A percentile compares a stretch with the other conserved stretches of the same genome.
Evolutionary conservation across 768 basidiomycete genomes (phyloP).

Genomic region (Daedaleopsis nitida): DNA sequence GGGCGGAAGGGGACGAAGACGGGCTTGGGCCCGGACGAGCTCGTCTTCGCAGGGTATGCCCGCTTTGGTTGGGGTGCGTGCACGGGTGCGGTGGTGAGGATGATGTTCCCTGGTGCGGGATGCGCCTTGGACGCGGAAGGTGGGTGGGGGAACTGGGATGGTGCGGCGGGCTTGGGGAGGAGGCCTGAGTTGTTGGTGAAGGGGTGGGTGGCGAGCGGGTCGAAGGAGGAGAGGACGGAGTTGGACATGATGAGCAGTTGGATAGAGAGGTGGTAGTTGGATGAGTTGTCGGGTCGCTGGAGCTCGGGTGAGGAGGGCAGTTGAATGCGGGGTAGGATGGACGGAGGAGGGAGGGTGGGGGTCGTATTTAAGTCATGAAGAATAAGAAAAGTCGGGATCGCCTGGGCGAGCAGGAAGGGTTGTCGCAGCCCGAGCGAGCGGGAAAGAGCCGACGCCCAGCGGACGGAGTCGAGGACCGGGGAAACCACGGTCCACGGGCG

Average conservation of each 20-base stretch:
- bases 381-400: not conserved
- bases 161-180: slow-evolving; percentile 43
- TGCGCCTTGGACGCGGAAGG: slow-evolving; percentile 33
- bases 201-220: slow-evolving; percentile 60
- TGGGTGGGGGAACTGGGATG: slow-evolving; percentile 49
- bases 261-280: slow-evolving; percentile 1
- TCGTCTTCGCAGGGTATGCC: slow-evolving; percentile 17
- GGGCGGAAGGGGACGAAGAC: slow-evolving; percentile 56
- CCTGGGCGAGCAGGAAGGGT: not conserved
- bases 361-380: slow-evolving; percentile 10
- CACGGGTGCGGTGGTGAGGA: slow-evolving; percentile 18
- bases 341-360: not conserved
- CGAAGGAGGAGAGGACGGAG: slow-evolving; percentile 45
- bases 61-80: slow-evolving; percentile 32
- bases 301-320: not conserved
- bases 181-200: slow-evolving; percentile 48
- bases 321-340: not conserved
- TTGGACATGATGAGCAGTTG: slow-evolving; percentile 28
- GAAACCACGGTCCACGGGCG: slow-evolving; percentile 6
- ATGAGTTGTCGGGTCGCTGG: not conserved
- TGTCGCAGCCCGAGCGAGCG: not conserved
- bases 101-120: slow-evolving; percentile 13
- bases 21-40: slow-evolving; percentile 19
- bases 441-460: not conserved
- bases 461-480: slow-evolving; percentile 9